Conservation (phyloP, 805 yeast species). For the Isabelozyma rhagii region DNA sequence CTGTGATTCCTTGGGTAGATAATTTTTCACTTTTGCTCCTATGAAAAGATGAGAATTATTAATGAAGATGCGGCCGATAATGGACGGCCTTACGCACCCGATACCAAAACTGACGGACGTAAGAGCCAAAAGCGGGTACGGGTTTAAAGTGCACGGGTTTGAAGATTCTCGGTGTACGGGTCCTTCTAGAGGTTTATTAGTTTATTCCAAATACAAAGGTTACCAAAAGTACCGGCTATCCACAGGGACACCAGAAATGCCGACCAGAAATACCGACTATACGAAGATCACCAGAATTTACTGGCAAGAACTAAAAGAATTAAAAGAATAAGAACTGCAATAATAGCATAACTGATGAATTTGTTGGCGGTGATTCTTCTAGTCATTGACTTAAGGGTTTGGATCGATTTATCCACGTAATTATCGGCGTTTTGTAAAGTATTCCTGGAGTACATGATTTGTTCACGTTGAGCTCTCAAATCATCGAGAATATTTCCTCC, state of each 20-base stretch:
- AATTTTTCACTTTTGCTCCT: background rate
- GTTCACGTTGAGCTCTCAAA: conserved; percentile 90
- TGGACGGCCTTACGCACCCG: too few species aligned
- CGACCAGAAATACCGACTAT: too few species aligned
- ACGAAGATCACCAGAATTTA: conserved; percentile 58
- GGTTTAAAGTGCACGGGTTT: background rate
- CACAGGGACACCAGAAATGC: too few species aligned
- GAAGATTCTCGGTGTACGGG: background rate
- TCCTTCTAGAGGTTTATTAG: too few species aligned
- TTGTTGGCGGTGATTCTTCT: conserved; percentile 90
- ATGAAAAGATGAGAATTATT: background rate
- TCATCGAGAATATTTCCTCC: conserved; percentile 90
- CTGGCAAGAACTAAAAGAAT: conserved; percentile 81
- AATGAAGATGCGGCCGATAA: background rate
- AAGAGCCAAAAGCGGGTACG: background rate
- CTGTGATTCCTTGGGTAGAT: background rate
- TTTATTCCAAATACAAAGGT: too few species aligned
- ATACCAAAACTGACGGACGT: background rate
- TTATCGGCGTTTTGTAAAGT: conserved; percentile 87
- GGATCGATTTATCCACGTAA: conserved; percentile 84
- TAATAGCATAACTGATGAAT: conserved; percentile 85
- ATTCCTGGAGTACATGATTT: conserved; percentile 79
- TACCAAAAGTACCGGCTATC: too few species aligned
- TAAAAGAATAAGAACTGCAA: conserved; percentile 77
- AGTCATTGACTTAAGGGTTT: conserved; percentile 87